phyloP scores from a whole-genome alignment of 129 eudicot genomes.

The Centella asiatica region DNA sequence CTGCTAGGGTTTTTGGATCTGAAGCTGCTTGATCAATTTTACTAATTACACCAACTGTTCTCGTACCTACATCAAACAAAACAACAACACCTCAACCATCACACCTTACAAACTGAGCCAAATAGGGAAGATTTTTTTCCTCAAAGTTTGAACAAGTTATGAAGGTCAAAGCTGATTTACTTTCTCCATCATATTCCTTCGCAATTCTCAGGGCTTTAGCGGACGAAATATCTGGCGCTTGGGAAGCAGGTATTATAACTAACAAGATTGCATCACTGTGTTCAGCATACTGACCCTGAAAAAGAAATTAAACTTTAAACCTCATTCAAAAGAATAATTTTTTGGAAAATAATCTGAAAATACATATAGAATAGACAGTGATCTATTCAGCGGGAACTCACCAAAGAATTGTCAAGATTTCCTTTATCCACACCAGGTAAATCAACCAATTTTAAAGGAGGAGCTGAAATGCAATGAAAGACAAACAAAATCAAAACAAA shows the following conservation, averaged over 20 bases:
- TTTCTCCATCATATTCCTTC: constrained; percentile 84
- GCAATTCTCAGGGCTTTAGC: constrained; percentile 91
- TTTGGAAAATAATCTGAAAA: background rate
- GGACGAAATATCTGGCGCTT: constrained; percentile 86
- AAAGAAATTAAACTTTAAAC: constrained; percentile 12
- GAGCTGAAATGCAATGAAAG: constrained; percentile 43
- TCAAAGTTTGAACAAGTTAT: constrained; percentile 8
- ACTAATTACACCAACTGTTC: constrained; percentile 95
- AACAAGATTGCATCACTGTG: constrained; percentile 88
- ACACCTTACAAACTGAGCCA: background rate
- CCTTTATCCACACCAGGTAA: constrained; percentile 95
- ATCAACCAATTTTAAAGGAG: constrained; percentile 85
- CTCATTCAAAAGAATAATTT: background rate
- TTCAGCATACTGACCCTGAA: constrained; percentile 76
- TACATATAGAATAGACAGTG: background rate
- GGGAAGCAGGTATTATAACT: constrained; percentile 84
- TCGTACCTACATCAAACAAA: constrained; percentile 52
- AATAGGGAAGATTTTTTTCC: background rate
- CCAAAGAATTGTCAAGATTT: constrained; percentile 84
- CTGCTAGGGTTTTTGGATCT: constrained; percentile 93
- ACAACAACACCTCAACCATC: background rate
- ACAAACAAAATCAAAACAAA: background rate
- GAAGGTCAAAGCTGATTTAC: constrained; percentile 33
- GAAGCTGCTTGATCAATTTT: constrained; percentile 95
- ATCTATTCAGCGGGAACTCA: constrained; percentile 26